Base-by-base conservation (phyloP, 2,329 filamentous ascomycete species). In the Fusarium equiseti region DNA sequence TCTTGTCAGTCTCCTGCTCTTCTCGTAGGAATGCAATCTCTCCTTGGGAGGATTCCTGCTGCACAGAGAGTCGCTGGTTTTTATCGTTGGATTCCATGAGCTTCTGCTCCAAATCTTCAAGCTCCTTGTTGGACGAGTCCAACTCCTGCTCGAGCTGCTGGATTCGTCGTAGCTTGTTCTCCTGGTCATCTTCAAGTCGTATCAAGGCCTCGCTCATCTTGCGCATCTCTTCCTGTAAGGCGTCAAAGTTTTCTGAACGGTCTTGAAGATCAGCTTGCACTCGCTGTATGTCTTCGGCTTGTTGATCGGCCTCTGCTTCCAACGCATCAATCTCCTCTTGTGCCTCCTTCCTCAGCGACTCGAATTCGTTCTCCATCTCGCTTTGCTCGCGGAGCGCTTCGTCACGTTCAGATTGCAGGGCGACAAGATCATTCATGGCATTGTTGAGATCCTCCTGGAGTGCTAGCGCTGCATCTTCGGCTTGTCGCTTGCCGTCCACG, bases 1-100 rank as follows among this genome's bases (percentile, higher is more conserved):
- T 97, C 86, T 99, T 99, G 84, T 99, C 96, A 20, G 89, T 89
- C 81, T 99, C 96, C 80, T 99, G 96, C 83, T 99, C 96, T 78
- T 99, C 96, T 3, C 96, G 91, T 53, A 99, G 81, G 86, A 99
- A 99, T 2, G 93, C 91, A 80, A 98, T 97, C 80, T 99, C 96
- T 63, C 91, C 91, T 75, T 98, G 95, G 60, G 92, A 91, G 8
- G 93, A 97, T 81, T 99, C 96, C 71, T 95, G 91, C 77, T 98
- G 95, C 32, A 99, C 93, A 6, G 92, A 91, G 5, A 98, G 86
- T 56, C 95, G 89, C 75, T 97, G 92, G 50, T 92, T 91, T 84
- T 98, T 98, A 73, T 92, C 90, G 77, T 95, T 95, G 9, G 93
- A 86, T 77, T 98, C 95, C 43, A 91, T 87, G 18, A 98, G 88